Conservation (phyloP, 306 rosid species). For the Rosa persica region DNA sequence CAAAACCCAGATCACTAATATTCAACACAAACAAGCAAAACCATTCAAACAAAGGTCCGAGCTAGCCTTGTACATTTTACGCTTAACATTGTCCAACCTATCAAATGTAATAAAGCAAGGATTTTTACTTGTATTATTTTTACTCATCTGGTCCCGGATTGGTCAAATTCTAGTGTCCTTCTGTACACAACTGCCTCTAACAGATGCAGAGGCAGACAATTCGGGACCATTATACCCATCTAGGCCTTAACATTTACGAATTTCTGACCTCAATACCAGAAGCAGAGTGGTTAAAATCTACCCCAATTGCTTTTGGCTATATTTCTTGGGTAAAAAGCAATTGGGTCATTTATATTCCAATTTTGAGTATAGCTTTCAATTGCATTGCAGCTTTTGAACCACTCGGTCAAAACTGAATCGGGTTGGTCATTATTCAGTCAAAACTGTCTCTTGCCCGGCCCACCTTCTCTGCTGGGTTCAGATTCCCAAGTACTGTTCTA, state of each 20-base stretch:
- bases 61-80: background rate
- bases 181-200: background rate
- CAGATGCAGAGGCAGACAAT: background rate
- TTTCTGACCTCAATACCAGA: background rate
- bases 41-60: background rate
- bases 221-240: background rate
- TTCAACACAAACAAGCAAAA: background rate
- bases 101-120: background rate
- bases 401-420: slow-evolving; percentile 13
- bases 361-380: background rate
- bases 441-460: slow-evolving; percentile 13
- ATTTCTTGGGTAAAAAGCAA: too few relatives aligned
- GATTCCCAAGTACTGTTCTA: background rate
- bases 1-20: background rate
- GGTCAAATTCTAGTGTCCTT: background rate
- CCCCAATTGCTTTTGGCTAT: slow-evolving; percentile 1
- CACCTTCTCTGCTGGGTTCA: slow-evolving; percentile 10
- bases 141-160: background rate
- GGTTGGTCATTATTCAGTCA: slow-evolving; percentile 34
- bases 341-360: background rate
- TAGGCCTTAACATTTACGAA: background rate
- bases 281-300: background rate
- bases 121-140: background rate
- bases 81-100: background rate
- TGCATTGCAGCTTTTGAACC: slow-evolving; percentile 17